Conservation (phyloP, 1,139 yeast genomes). For the Nakaseomyces delphensis region DNA sequence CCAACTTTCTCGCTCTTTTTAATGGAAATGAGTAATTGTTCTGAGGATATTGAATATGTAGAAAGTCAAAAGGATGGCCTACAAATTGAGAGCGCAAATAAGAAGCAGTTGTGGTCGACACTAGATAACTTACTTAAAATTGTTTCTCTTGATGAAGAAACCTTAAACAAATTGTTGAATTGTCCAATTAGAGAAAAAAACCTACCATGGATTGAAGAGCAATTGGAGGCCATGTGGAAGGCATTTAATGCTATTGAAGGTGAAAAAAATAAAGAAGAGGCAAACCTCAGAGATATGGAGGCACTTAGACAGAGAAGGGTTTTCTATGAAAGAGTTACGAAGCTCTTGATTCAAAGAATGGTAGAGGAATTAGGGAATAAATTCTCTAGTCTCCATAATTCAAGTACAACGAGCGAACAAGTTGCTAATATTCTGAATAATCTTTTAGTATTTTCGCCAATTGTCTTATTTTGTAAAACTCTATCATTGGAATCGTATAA, state of each 20-base stretch:
- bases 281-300: slow-evolving; percentile 56
- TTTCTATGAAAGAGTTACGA: slow-evolving; percentile 51
- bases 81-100: slow-evolving; percentile 77
- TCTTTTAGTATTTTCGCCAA: slow-evolving; percentile 49
- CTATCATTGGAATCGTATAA: slow-evolving; percentile 39
- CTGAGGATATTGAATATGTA: slow-evolving; percentile 59
- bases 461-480: slow-evolving; percentile 58
- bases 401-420: slow-evolving; percentile 25
- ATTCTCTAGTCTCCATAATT: slow-evolving; percentile 35
- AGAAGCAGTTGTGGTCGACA: slow-evolving; percentile 62
- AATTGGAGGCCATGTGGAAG: slow-evolving; percentile 50
- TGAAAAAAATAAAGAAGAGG: slow-evolving; percentile 34
- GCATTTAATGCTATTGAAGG: slow-evolving; percentile 58
- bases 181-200: slow-evolving; percentile 44
- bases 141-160: slow-evolving; percentile 53
- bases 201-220: slow-evolving; percentile 45
- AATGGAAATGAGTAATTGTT: slow-evolving; percentile 51
- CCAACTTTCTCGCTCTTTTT: slow-evolving; percentile 47
- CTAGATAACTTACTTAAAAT: slow-evolving; percentile 59
- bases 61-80: slow-evolving; percentile 75
- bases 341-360: slow-evolving; percentile 45
- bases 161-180: slow-evolving; percentile 41
- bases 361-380: slow-evolving; percentile 39
- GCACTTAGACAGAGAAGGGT: slow-evolving; percentile 64
- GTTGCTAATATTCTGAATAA: slow-evolving; percentile 35